phyloP scores from a whole-genome alignment of 2,329 filamentous ascomycete species.

The Talaromyces sp. region DNA sequence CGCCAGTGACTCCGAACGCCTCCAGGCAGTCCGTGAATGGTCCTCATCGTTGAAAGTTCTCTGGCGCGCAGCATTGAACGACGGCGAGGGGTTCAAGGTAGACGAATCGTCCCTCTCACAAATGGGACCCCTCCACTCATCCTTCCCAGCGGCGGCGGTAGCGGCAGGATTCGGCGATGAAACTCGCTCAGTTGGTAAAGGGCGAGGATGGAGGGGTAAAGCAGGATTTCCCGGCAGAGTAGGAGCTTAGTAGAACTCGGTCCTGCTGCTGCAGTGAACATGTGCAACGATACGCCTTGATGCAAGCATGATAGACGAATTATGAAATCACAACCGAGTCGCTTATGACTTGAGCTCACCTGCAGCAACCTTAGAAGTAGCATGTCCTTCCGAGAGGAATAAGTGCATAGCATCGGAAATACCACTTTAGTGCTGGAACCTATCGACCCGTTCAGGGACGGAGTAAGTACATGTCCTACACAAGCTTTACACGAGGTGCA shows the following conservation, averaged over 20 bases:
- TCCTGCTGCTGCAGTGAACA: not conserved
- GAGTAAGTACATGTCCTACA: too few species aligned
- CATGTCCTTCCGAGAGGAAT: too few species aligned
- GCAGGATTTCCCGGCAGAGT: not conserved
- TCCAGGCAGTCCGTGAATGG: constrained; percentile 68
- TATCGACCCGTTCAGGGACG: too few species aligned
- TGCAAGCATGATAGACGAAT: not conserved
- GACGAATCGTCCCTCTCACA: constrained; percentile 32
- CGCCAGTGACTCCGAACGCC: constrained; percentile 62
- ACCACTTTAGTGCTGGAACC: too few species aligned
- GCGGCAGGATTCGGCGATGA: constrained; percentile 30
- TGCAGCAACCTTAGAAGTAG: too few species aligned
- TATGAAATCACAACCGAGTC: not conserved
- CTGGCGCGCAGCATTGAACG: constrained; percentile 67
- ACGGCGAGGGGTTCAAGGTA: constrained; percentile 62
- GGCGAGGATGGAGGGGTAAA: constrained; percentile 11
- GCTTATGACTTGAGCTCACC: too few species aligned
- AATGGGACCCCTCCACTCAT: constrained; percentile 21
- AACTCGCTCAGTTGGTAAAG: constrained; percentile 17
- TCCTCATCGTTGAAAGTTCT: constrained; percentile 63
- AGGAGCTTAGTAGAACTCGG: not conserved
- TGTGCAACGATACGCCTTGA: not conserved
- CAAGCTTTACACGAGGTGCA: not conserved
- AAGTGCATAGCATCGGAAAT: too few species aligned
- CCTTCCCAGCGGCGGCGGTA: constrained; percentile 22